Base-by-base conservation (phyloP, 768 basidiomycete genomes). In the Tephrocybe sp. region DNA sequence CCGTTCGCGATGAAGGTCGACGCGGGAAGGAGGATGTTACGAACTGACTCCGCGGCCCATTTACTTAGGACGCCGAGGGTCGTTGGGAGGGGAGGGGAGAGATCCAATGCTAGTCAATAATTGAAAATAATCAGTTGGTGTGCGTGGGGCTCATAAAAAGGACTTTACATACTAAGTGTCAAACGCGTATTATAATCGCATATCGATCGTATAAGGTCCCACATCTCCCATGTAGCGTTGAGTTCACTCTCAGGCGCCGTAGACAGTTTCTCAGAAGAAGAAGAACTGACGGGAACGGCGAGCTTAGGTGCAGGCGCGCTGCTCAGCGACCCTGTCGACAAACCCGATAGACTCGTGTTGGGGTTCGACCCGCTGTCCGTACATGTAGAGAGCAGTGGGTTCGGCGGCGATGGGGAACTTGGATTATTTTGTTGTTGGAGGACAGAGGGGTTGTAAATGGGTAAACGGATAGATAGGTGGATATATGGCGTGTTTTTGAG, bases 1-100 rank as follows among this genome's bases (percentile, higher is more conserved):
- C 84, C 80, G 65, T 99, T 99, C 9, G 94, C 85, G 60, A 98
- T 94, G 67, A 98, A 99, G 4, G 92, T 82, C 11, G 89, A 83
- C 0, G 93, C 84, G 4, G 97, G 94, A 1, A 98, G 73, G 67
- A 92, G 89, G 47, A 99, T 77, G 61, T 92, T 80, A 27, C 84
- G 82, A n/a, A 95, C 85, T 6, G 94, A 88, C 66, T 99, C 97
- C 5, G 97, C 92, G 2, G 85, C 78, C 97, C 97, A 98, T 59
- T 95, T 84, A 53, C 77, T 78, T 26, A 98, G 73, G 11, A 91
- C 84, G 1, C 84, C 84, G 11, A 84, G 72, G 13, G 84, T 83
- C 1, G 85, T 78, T 6, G 95, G 96, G 2, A 97, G 76, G 0
- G 93, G 93, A 13, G 87, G 89, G 15, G 92, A 84, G 25, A 98